Conservation (phyloP, 1,284 basidiomycete species). For the Mycocalia duriaeana region DNA sequence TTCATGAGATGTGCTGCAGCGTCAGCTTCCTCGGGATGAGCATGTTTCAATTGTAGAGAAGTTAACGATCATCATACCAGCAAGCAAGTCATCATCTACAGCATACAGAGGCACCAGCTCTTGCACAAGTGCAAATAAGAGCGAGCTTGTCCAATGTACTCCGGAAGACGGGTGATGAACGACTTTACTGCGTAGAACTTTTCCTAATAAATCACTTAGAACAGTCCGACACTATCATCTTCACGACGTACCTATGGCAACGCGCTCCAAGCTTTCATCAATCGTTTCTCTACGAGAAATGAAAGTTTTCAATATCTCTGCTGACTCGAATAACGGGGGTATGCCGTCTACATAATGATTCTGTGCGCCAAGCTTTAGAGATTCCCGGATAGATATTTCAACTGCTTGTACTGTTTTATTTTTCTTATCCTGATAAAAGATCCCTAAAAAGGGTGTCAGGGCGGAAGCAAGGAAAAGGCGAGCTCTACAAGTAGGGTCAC, state of each 20-base stretch:
- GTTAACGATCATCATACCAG: conserved; percentile 46
- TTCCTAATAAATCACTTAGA: neutral
- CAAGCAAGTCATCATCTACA: conserved; percentile 33
- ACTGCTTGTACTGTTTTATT: conserved; percentile 53
- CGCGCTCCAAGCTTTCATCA: conserved; percentile 38
- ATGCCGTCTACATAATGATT: conserved; percentile 76
- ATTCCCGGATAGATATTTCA: conserved; percentile 75
- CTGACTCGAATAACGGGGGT: conserved; percentile 61
- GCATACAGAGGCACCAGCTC: conserved; percentile 61
- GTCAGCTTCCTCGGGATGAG: conserved; percentile 28
- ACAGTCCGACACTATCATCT: neutral
- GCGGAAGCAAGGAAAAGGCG: conserved; percentile 74
- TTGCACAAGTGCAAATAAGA: conserved; percentile 73
- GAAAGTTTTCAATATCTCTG: conserved; percentile 39
- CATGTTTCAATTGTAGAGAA: conserved; percentile 9
- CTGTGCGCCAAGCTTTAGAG: conserved; percentile 79
- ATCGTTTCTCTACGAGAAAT: conserved; percentile 34
- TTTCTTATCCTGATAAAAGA: conserved; percentile 64
- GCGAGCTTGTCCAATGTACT: conserved; percentile 65
- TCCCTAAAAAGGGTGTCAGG: conserved; percentile 57
- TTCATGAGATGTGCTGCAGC: conserved; percentile 44
- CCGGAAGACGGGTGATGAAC: conserved; percentile 65
- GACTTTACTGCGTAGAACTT: conserved; percentile 54
- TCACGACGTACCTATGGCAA: conserved; percentile 49
- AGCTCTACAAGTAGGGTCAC: conserved; percentile 40